Percentiles rank a stretch among this genome's conserved stretches.
Conservation (phyloP, 1,284 basidiomycete species). For the Grifola frondosa region DNA sequence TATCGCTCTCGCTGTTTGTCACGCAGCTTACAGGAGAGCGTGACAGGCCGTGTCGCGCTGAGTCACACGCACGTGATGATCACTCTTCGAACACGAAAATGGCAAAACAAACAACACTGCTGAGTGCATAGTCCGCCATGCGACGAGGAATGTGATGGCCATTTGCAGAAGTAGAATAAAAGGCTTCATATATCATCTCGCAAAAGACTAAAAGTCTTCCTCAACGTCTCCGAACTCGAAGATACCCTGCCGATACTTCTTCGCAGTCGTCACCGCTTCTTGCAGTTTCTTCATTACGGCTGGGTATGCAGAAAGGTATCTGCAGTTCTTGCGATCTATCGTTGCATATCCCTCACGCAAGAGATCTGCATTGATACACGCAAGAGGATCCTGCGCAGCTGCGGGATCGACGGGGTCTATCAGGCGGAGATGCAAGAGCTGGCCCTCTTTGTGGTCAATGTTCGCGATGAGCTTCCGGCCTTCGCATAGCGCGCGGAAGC, state of each 20-base stretch:
- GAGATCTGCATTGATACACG: conserved; percentile 83
- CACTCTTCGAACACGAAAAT: too few species aligned
- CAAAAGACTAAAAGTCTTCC: conserved; percentile 69
- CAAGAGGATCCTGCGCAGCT: conserved; percentile 63
- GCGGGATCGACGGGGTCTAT: conserved; percentile 81
- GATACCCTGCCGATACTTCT: conserved; percentile 77
- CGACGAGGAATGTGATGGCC: too few species aligned
- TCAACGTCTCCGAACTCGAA: conserved; percentile 87
- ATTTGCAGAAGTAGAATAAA: too few species aligned
- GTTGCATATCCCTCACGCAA: conserved; percentile 78
- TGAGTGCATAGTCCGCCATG: too few species aligned
- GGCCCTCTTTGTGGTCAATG: conserved; percentile 81
- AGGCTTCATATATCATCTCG: too few species aligned
- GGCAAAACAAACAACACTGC: too few species aligned
- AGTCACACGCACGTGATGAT: too few species aligned
- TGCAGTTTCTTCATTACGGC: conserved; percentile 67
- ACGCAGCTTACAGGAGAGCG: too few species aligned
- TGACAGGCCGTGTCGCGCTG: too few species aligned
- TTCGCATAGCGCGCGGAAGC: conserved; percentile 83
- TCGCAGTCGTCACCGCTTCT: conserved; percentile 63
- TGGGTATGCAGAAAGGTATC: conserved; percentile 72
- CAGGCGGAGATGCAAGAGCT: conserved; percentile 78
- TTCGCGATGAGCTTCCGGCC: conserved; percentile 90
- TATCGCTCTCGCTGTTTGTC: too few species aligned
- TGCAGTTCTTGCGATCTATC: conserved; percentile 77